Conservation (phyloP, 2,329 filamentous ascomycete species). For the Nigrospora sphaerica region DNA sequence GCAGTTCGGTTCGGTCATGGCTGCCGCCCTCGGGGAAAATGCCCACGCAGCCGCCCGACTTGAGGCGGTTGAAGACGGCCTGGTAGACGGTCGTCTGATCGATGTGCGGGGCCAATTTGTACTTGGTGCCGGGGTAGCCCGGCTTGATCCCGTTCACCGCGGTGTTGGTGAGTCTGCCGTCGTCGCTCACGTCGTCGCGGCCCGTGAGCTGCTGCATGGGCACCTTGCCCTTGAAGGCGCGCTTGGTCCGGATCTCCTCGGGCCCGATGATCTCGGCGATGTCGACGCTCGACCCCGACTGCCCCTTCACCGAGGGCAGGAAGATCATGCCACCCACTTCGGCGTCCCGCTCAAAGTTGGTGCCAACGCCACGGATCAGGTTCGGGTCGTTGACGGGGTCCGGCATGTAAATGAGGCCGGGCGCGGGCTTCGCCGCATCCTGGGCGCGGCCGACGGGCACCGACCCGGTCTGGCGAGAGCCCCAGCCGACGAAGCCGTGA, state of each 20-base stretch:
- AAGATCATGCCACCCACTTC: slow-evolving; percentile 79
- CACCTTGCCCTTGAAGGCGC: slow-evolving; percentile 72
- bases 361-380: slow-evolving; percentile 70
- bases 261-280: slow-evolving; percentile 75
- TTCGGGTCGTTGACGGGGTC: slow-evolving; percentile 81
- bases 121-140: slow-evolving; percentile 70
- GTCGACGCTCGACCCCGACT: slow-evolving; percentile 70
- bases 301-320: slow-evolving; percentile 74
- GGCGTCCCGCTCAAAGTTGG: slow-evolving; percentile 72
- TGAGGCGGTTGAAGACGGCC: slow-evolving; percentile 79
- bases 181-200: slow-evolving; percentile 61
- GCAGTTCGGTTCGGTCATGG: slow-evolving; percentile 84
- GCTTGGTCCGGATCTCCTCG: slow-evolving; percentile 79
- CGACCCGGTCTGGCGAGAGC: slow-evolving; percentile 76
- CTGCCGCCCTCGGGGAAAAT: slow-evolving; percentile 97
- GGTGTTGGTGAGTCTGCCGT: slow-evolving; percentile 55
- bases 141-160: slow-evolving; percentile 45
- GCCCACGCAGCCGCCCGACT: slow-evolving; percentile 79
- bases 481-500: slow-evolving; percentile 83
- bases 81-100: slow-evolving; percentile 93
- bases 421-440: slow-evolving; percentile 74
- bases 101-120: slow-evolving; percentile 85
- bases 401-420: slow-evolving; percentile 79
- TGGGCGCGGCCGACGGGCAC: slow-evolving; percentile 91
- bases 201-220: slow-evolving; percentile 78